A percentile compares a stretch with the other conserved stretches of the same genome.
These are phyloP conservation scores for Talaromyces sp. DNA, from an alignment of 2,329 filamentous ascomycete genomes.

Conservation along the genomic window DNA sequence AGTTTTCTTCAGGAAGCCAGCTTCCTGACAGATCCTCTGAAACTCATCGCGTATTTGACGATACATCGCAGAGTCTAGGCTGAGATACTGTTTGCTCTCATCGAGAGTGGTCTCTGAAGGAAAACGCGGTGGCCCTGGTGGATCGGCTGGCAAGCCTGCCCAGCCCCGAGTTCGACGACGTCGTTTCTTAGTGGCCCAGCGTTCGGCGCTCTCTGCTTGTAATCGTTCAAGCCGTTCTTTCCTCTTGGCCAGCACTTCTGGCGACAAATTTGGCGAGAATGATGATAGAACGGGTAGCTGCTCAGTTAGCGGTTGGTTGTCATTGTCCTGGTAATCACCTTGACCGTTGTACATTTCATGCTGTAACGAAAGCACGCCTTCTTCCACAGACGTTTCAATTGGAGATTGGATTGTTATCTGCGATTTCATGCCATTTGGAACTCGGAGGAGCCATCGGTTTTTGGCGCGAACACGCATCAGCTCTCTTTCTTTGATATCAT, in stretches of 20 bases:
- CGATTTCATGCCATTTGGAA: slow-evolving; percentile 54
- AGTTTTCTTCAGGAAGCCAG: slow-evolving; percentile 69
- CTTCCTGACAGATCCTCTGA: slow-evolving; percentile 62
- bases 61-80: slow-evolving; percentile 60
- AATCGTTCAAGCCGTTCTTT: slow-evolving; percentile 51
- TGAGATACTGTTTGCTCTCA: slow-evolving; percentile 66
- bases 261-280: slow-evolving; percentile 34
- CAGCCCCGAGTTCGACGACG: slow-evolving; percentile 64
- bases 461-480: slow-evolving; percentile 64
- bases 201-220: slow-evolving; percentile 57
- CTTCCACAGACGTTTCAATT: slow-evolving; percentile 26
- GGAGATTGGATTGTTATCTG: slow-evolving; percentile 23
- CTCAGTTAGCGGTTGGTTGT: slow-evolving; percentile 23
- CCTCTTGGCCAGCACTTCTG: slow-evolving; percentile 49
- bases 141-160: slow-evolving; percentile 63
- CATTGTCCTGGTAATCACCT: slow-evolving; percentile 22
- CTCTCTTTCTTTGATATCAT: slow-evolving; percentile 65
- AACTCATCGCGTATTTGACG: slow-evolving; percentile 61
- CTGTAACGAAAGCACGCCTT: slow-evolving; percentile 35
- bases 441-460: slow-evolving; percentile 63
- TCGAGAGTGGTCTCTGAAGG: slow-evolving; percentile 78
- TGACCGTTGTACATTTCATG: slow-evolving; percentile 35
- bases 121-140: slow-evolving; percentile 65
- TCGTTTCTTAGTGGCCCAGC: slow-evolving; percentile 60
- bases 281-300: slow-evolving; percentile 20